These are phyloP conservation scores for Endothia cerciana DNA, from an alignment of 2,329 filamentous ascomycete genomes.

Conservation along the genomic window DNA sequence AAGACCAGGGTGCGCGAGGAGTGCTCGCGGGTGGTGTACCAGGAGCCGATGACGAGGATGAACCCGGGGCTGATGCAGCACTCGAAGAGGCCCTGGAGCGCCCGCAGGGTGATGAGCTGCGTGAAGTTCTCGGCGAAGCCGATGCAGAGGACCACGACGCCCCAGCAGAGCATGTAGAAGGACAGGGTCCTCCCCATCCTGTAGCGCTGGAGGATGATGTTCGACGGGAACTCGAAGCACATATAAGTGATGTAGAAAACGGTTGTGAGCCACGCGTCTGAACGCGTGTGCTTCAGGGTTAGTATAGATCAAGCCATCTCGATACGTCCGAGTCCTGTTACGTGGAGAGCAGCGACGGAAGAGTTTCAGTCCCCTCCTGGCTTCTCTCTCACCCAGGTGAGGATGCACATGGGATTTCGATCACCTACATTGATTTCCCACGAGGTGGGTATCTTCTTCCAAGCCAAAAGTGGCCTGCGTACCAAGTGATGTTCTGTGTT, in stretches of 20 bases:
- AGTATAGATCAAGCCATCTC: neutral
- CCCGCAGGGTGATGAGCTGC: constrained; percentile 41
- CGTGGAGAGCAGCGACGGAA: too few species aligned
- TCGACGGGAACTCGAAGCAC: constrained; percentile 39
- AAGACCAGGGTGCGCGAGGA: constrained; percentile 42
- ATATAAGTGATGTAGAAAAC: constrained; percentile 42
- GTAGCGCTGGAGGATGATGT: constrained; percentile 37
- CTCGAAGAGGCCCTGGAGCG: constrained; percentile 44
- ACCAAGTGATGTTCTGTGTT: constrained; percentile 40
- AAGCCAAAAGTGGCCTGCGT: constrained; percentile 46
- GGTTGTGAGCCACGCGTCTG: constrained; percentile 37
- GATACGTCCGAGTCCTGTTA: too few species aligned
- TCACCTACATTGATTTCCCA: constrained; percentile 33
- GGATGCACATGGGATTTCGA: neutral
- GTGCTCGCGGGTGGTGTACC: constrained; percentile 45
- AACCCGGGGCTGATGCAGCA: constrained; percentile 45
- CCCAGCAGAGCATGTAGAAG: constrained; percentile 37
- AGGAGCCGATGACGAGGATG: constrained; percentile 42
- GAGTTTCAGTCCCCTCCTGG: too few species aligned
- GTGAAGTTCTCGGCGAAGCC: constrained; percentile 44
- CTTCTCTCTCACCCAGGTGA: neutral
- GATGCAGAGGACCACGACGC: constrained; percentile 42
- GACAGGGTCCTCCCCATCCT: constrained; percentile 34
- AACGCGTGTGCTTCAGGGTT: neutral
- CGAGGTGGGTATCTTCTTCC: constrained; percentile 35